Base-by-base conservation (phyloP, 1,284 basidiomycete species). In the Ceratobasidium sp. region DNA sequence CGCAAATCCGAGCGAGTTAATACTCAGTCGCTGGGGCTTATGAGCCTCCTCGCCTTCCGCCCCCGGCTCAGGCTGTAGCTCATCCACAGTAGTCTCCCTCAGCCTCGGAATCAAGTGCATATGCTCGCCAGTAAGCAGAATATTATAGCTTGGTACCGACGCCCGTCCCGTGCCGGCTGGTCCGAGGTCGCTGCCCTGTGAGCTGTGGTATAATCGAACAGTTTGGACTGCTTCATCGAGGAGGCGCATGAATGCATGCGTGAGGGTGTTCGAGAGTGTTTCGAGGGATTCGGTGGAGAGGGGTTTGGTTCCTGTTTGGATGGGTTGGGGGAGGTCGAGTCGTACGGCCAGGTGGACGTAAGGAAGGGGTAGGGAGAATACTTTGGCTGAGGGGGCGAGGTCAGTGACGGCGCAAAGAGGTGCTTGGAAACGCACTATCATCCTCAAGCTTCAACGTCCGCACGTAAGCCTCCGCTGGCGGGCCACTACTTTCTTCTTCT, bases 1-100 rank as follows among this genome's bases (percentile, higher is more conserved):
- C 15, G 92, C 90, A 76, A 89, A 95, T n/a, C 91, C 93, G 38
- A 94, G 83, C 54, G 93, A 84, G 77, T 96, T 95, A 38, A 96
- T 82, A 73, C 86, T 86, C 49, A 95, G 77, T 7, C 72, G 60
- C 45, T 73, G 71, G 35, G 47, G 53, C 27, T 62, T 70, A 54
- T 49, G 38, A 34, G 47, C 35, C 15, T 34, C 15, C 12, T 20
- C 67, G 27, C 12, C 53, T 27, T 52, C 45, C 34, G 15, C 27
- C n/a, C n/a, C n/a, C n/a, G n/a, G n/a, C n/a, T 80, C 81, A 29
- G 69, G 56, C 13, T 52, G 56, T 17, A 62, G 25, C 32, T 49
- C 53, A 8, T 56, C 56, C 17, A 29, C 25, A 89, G 78, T 79
- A 76, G 88, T 82, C 17, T 77, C 78, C 90, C 50, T 79, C 78